Percentiles rank a stretch among this genome's conserved stretches.
phyloP scores from a whole-genome alignment of 352 stramenopile species.

The Globisporangium yorkense region DNA sequence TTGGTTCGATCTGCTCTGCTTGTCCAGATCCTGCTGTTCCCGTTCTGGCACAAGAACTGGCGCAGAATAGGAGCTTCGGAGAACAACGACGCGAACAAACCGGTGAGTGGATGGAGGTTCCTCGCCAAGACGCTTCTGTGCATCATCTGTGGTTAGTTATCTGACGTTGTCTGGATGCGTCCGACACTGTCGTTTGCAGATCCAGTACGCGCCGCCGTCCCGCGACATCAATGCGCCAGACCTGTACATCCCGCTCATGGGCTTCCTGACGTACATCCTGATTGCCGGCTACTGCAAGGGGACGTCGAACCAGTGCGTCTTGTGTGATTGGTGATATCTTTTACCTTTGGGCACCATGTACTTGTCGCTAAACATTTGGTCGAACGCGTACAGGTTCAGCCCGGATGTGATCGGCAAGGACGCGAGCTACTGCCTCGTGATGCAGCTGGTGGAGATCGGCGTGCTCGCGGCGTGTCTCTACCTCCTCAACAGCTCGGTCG shows the following conservation, averaged over 20 bases:
- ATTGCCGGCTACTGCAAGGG: slow-evolving; percentile 96
- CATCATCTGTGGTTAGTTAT: not conserved
- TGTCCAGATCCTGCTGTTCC: slow-evolving; percentile 72
- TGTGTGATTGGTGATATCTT: not conserved
- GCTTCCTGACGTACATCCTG: slow-evolving; percentile 98
- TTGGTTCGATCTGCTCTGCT: not conserved
- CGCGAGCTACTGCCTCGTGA: slow-evolving; percentile 87
- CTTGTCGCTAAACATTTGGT: not conserved
- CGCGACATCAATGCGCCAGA: slow-evolving; percentile 97
- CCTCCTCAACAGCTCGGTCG: slow-evolving; percentile 89
- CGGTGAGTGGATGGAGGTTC: slow-evolving; percentile 17
- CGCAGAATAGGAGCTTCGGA: slow-evolving; percentile 57
- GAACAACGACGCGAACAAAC: slow-evolving; percentile 52
- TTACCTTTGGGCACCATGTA: not conserved
- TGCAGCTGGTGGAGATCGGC: slow-evolving; percentile 91
- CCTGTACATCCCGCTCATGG: slow-evolving; percentile 98
- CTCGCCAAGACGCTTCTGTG: not conserved
- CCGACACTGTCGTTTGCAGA: slow-evolving; percentile 18
- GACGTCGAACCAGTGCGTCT: slow-evolving; percentile 79
- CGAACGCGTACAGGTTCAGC: slow-evolving; percentile 80
- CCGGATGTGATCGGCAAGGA: slow-evolving; percentile 95
- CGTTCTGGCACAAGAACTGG: slow-evolving; percentile 87
- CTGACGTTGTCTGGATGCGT: not conserved
- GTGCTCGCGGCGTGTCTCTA: slow-evolving; percentile 93
- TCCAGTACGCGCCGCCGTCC: slow-evolving; percentile 87